Evolutionary conservation across 441 rosid species (phyloP), one percentile per base, ranked within the genome.

Genomic region (Mallotus japonicus): DNA sequence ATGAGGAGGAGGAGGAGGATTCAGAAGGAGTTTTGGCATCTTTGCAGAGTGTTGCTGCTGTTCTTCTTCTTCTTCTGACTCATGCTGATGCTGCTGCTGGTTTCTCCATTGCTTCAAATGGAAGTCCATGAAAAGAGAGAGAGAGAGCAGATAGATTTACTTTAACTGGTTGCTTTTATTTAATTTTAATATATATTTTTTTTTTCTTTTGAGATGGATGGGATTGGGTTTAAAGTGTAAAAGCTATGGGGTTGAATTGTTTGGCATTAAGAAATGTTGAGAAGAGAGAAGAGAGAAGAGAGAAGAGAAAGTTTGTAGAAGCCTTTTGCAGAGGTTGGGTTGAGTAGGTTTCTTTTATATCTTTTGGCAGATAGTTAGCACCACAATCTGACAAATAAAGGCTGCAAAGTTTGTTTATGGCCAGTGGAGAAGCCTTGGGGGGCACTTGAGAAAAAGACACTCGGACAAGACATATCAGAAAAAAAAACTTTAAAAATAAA

Each of bases 101-200:
- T 79, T 89, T 85, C 93, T 88, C 94, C 98, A 87, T 82, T 93
- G 90, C 83, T 90, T 91, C 92, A 88, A 89, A 73, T 87, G 90
- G 87, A 87, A 89, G 84, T 91, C 97, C 98, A 93, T 93, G 72
- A 72, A 62, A n/a, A 70, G 77, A 76, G 74, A 72, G 75, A 28
- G 6, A 37, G 40, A 37, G 40, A 37, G 6, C 32, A 28, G 32
- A 37, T 0, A 3, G 40, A 37, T 37, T 37, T 37, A 37, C 40
- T 37, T 37, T 37, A 4, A 37, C 40, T 3, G 40, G 40, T 37
- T 37, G 40, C 40, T 37, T 37, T 37, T 65, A 63, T 59, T 28
- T 66, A 75, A 71, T 69, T 70, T 79, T 57, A 28, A 28, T 10
- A 70, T 71, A n/a, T n/a, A n/a, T 82, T 81, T 81, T 68, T 8